These are phyloP conservation scores for Abrus pulchellus DNA, from an alignment of 306 rosid genomes.

Conservation along the genomic window DNA sequence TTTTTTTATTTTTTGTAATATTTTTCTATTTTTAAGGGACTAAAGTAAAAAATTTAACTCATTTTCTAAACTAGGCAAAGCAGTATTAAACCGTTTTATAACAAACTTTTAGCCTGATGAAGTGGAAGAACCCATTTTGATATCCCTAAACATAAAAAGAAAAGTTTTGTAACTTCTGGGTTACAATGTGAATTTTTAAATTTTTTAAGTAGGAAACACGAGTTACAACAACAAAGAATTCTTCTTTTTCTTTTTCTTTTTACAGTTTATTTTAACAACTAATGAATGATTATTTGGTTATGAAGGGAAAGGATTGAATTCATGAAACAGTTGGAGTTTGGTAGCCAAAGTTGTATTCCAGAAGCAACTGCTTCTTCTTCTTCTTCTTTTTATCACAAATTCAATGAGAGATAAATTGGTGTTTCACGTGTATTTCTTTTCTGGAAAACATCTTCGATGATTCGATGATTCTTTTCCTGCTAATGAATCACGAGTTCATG, in stretches of 20 bases:
- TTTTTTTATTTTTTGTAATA: no score
- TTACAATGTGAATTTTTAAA: no score
- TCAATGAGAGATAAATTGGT: not conserved
- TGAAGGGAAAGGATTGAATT: not conserved
- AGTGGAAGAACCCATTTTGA: no score
- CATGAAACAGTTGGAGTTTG: slow-evolving; percentile 16
- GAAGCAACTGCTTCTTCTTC: not conserved
- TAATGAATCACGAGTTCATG: not conserved
- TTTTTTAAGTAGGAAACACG: not conserved
- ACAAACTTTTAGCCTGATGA: no score
- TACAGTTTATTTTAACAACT: slow-evolving; percentile 17
- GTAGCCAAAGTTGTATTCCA: slow-evolving; percentile 9
- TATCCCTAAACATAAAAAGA: no score
- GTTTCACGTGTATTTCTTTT: not conserved
- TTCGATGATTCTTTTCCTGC: slow-evolving; percentile 17
- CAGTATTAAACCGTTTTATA: no score
- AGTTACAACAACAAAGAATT: not conserved
- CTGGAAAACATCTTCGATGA: not conserved
- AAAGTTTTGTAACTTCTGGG: no score
- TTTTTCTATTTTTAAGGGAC: no score
- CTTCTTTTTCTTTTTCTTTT: not conserved
- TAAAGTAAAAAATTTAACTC: no score
- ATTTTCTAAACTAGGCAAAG: no score
- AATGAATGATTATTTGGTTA: not conserved
- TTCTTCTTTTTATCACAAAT: not conserved